Evolutionary conservation across 306 rosid species (phyloP).

Genomic region (Echinosophora koreensis): DNA sequence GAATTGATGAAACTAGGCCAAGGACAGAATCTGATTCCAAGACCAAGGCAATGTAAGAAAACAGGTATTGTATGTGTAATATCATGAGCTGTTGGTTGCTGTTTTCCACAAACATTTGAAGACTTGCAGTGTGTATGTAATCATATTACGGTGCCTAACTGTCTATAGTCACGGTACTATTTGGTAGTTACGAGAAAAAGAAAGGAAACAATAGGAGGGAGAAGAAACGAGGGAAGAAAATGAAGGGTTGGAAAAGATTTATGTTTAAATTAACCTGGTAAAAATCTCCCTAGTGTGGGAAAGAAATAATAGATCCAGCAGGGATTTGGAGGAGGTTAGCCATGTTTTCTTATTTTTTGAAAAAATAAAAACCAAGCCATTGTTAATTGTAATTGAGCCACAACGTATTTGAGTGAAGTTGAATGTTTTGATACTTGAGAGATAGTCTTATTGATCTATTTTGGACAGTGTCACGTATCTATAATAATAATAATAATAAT

Average conservation of each 20-base stretch:
- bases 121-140: background rate
- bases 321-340: no score
- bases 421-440: no score
- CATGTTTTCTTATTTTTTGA: no score
- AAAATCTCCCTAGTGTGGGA: no score
- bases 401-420: no score
- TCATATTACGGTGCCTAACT: background rate
- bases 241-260: background rate
- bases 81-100: background rate
- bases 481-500: no score
- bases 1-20: background rate
- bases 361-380: no score
- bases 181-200: background rate
- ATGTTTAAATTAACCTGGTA: no score
- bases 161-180: background rate
- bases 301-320: no score
- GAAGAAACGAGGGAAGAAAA: background rate
- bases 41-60: background rate
- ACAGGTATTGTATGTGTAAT: background rate
- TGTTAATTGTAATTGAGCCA: no score
- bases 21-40: conserved; percentile 24
- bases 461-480: no score
- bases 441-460: no score
- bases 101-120: background rate
- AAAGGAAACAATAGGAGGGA: background rate